These are phyloP conservation scores for Kluyveromyces lactis DNA, from an alignment of 805 yeast genomes.

Conservation along the genomic window DNA sequence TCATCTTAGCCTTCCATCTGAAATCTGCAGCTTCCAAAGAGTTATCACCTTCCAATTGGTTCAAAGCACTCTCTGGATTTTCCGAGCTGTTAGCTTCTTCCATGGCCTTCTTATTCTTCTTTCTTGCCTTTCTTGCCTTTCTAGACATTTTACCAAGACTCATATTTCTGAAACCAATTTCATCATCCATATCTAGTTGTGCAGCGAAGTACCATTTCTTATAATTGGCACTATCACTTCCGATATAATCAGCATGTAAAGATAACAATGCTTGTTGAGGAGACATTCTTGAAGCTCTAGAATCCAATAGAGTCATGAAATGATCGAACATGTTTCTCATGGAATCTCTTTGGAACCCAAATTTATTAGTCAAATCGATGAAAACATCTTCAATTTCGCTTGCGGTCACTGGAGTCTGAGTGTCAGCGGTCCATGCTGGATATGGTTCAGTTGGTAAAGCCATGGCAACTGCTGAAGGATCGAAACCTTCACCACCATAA, in stretches of 20 bases:
- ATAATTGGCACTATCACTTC: constrained; percentile 80
- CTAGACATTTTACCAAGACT: constrained; percentile 64
- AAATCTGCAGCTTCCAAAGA: constrained; percentile 75
- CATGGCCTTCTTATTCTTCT: constrained; percentile 67
- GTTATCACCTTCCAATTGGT: constrained; percentile 73
- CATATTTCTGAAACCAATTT: constrained; percentile 78
- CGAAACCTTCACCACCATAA: constrained; percentile 54
- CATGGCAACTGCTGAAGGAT: constrained; percentile 54
- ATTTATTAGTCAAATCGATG: constrained; percentile 72
- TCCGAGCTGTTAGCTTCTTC: constrained; percentile 58
- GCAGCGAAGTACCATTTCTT: constrained; percentile 87
- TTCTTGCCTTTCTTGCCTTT: constrained; percentile 74
- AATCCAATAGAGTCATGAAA: constrained; percentile 76
- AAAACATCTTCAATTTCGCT: constrained; percentile 84
- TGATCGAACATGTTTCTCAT: constrained; percentile 89
- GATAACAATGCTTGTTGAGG: constrained; percentile 80
- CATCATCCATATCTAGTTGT: constrained; percentile 78
- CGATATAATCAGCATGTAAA: constrained; percentile 80
- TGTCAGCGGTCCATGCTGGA: constrained; percentile 99
- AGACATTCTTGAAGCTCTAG: constrained; percentile 81
- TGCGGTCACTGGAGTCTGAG: constrained; percentile 74
- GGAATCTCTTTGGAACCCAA: constrained; percentile 87
- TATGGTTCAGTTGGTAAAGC: constrained; percentile 86
- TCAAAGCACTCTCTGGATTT: constrained; percentile 48
- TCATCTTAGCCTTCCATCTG: constrained; percentile 82